Base-by-base conservation (phyloP, 2,329 filamentous ascomycete genomes). In the Paraphaeosphaeria sporulosa region DNA sequence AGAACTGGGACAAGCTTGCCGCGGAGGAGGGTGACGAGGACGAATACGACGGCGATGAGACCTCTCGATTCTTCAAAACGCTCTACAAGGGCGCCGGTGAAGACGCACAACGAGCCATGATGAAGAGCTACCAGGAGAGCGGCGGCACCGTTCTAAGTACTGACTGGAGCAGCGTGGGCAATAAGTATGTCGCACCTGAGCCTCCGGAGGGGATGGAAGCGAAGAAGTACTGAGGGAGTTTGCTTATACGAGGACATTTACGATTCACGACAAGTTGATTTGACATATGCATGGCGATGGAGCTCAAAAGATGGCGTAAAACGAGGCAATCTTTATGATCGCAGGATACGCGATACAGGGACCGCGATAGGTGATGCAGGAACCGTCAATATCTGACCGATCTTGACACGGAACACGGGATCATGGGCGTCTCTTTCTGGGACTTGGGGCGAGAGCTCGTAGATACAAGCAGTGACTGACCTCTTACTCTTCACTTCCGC, bases 111-210 rank as follows among this genome's bases (percentile, higher is more conserved):
- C 88, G 93, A 1, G 95, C 95, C 9, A 99, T 99, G 95, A 92
- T 96, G 88, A 99, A 99, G 86, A 96, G 92, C 74, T 98, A 92
- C 72, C 85, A 88, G 15, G 94, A 99, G 83, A 97, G 94, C 78
- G 95, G 96, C 68, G 95, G 95, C 4, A 99, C 95, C 0, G 87
- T 91, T 2, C 81, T 99, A 52, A 97, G 93, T 78, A 99, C 95
- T 0, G 93, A 94, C 75, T 99, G 95, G 95, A 79, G 81, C 10
- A 91, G 96, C 63, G 94, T 97, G 21, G 86, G 87, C 53, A 86
- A 84, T 64, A 87, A 87, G 19, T 90, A 81, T 25, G 90, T 97
- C 27, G 87, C 92, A 74, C 91, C 89, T 0, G 79, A 82, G 38
- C 90, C 92, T 9, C 92, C 92, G 0, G 90, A 93, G 49, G 92